Conservation (phyloP, 352 stramenopile species). For the Phytophthora tentaculata region DNA sequence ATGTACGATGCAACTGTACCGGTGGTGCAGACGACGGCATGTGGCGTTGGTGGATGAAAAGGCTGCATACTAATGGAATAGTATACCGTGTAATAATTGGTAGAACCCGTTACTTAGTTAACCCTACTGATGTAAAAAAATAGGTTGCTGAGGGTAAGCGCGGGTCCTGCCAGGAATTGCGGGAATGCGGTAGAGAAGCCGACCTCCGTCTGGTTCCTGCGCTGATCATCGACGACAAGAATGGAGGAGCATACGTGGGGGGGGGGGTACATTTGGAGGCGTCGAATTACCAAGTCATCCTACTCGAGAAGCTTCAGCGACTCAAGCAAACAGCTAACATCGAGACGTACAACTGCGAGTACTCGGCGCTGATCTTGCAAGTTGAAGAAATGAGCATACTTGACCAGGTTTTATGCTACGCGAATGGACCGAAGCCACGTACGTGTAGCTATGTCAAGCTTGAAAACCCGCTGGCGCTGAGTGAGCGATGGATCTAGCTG, state of each 20-base stretch:
- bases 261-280: conserved; percentile 4
- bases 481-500: conserved; percentile 6
- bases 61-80: too few species aligned
- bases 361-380: not conserved
- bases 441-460: conserved; percentile 10
- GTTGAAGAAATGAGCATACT: conserved; percentile 9
- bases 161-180: not conserved
- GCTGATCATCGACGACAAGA: conserved; percentile 5
- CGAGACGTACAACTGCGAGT: conserved; percentile 9
- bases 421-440: conserved; percentile 2
- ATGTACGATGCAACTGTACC: too few species aligned
- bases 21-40: too few species aligned
- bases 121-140: too few species aligned
- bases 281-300: conserved; percentile 7
- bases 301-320: conserved; percentile 4
- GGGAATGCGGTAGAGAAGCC: too few species aligned
- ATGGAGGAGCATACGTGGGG: conserved; percentile 1
- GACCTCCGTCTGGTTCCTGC: conserved; percentile 10
- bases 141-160: too few species aligned
- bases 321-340: conserved; percentile 8
- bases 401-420: not conserved
- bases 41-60: too few species aligned
- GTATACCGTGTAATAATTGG: too few species aligned
- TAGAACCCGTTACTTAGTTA: too few species aligned
- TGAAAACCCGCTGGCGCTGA: conserved; percentile 1